Evolutionary conservation across 1,284 basidiomycete species (phyloP), one percentile per base, ranked within the genome.

Genomic region (Leccinum subatratum): DNA sequence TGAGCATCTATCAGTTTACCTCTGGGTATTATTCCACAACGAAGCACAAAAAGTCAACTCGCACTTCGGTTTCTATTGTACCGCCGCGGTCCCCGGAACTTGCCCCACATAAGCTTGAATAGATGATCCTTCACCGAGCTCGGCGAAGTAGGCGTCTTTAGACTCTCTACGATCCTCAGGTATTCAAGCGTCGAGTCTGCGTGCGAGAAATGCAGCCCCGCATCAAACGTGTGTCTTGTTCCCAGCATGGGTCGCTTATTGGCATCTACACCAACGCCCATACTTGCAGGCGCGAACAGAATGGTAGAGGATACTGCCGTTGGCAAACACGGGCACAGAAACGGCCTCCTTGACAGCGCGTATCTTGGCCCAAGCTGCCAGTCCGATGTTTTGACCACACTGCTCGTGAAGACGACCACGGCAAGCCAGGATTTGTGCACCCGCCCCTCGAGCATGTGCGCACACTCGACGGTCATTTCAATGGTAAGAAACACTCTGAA

Each of bases 371-470:
- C 90, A 97, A 70, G 94, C 93, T 2, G 95, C 95, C 2, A 96
- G 77, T 6, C 95, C 90, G 0, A 84, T 79, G 56, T 85, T 84
- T 65, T 95, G 93, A 0, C 96, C 97, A 63, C 96, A 90, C 80
- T 97, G 95, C 70, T 97, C 95, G 37, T 95, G 85, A 51, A 90
- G 87, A 3, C 97, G 86, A 0, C 96, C 96, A 72, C 98, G 96
- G 69, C 95, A 95, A 0, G 95, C 95, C 14, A 98, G 80, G 68
- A 98, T 95, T 76, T 98, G 96, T 0, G 96, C 96, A 0, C 96
- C 97, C 0, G 96, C 95, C 89, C 81, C 78, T 98, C 95, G 63
- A 99, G 86, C 94, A 98, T 96, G 73, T 90, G 85, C 1, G 96
- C 97, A 73, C 98, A 99, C 67, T 89, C 89, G 1, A 98, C 87